phyloP scores from a whole-genome alignment of 257 asterid genomes.

The Petunia axillaris region DNA sequence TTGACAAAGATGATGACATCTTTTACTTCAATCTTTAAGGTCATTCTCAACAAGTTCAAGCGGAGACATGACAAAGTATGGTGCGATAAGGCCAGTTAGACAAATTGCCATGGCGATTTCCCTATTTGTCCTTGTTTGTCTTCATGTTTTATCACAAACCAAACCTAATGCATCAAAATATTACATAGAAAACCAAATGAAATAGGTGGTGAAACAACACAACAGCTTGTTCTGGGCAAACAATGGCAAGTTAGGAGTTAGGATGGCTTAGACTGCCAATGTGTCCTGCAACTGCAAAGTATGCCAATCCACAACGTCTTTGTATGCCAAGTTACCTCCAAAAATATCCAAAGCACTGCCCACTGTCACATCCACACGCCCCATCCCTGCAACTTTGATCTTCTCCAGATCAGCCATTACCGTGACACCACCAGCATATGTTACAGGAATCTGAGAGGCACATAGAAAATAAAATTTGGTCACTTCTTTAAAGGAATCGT shows the following conservation, averaged over 20 bases:
- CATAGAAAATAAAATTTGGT: slow-evolving; percentile 1
- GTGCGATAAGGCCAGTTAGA: too few species aligned
- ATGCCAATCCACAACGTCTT: slow-evolving; percentile 92
- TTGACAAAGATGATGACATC: too few species aligned
- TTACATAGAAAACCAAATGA: neutral
- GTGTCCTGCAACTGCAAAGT: slow-evolving; percentile 73
- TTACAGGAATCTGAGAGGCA: slow-evolving; percentile 76
- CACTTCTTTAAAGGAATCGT: neutral
- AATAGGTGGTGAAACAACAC: slow-evolving; percentile 1
- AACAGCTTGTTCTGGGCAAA: neutral
- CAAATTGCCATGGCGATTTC: neutral
- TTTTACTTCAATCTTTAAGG: too few species aligned
- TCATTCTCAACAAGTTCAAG: too few species aligned
- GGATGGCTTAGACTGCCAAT: slow-evolving; percentile 38
- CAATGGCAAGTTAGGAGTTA: neutral
- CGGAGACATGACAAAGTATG: too few species aligned
- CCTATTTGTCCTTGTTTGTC: neutral
- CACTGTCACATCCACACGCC: slow-evolving; percentile 87
- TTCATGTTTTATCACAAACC: slow-evolving; percentile 12
- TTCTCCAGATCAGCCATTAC: slow-evolving; percentile 77
- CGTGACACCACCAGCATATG: slow-evolving; percentile 96
- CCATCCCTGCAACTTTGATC: slow-evolving; percentile 77
- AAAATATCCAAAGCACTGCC: slow-evolving; percentile 96
- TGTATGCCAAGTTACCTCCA: slow-evolving; percentile 84
- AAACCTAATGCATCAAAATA: neutral